Evolutionary conservation across 352 stramenopile genomes (phyloP), one percentile per base, ranked within the genome.

Genomic region (Phytophthora hibernalis): DNA sequence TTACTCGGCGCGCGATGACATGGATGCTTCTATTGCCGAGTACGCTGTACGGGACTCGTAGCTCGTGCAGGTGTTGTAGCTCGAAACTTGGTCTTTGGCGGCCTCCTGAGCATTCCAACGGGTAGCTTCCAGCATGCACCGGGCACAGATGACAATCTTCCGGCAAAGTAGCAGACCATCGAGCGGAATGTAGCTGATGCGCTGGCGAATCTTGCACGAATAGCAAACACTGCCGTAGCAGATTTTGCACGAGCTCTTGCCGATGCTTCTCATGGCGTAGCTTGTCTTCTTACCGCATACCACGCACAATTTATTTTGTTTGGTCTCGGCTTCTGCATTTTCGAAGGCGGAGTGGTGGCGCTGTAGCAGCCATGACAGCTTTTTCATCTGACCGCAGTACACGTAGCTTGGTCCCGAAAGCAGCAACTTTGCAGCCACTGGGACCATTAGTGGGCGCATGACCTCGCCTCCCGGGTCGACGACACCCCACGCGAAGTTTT

Each of bases 361-460:
- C 31, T 75, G 51, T 12, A 76, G 40, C 38, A 76, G 65, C 78
- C 80, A 89, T 33, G 75, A 60, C 15, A 87, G 55, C 55, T 86
- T 90, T 56, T 83, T 82, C 76, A 85, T 83, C 35, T 83, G 76
- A 6, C 70, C 74, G 38, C 76, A 89, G 35, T 83, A 57, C 12
- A 83, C 70, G 53, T 75, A 73, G 21, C 68, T 63, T 9, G 61
- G 72, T 3, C 62, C 51, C 9, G 72, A 72, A 5, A 85, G 42
- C 26, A 89, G 45, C 8, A 48, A 44, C 2, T 78, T 60, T 7
- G 66, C 58, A 6, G 59, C 67, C 2, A 78, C 68, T 10, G 54
- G 68, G 12, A 75, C 40, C 4, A 70, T 61, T 1, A 78, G 56
- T 5, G 66, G 52, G 4, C 72, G 72, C 28, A 77, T 61, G 31